phyloP scores from a whole-genome alignment of 768 basidiomycete genomes.

The Boletus insuetus region DNA sequence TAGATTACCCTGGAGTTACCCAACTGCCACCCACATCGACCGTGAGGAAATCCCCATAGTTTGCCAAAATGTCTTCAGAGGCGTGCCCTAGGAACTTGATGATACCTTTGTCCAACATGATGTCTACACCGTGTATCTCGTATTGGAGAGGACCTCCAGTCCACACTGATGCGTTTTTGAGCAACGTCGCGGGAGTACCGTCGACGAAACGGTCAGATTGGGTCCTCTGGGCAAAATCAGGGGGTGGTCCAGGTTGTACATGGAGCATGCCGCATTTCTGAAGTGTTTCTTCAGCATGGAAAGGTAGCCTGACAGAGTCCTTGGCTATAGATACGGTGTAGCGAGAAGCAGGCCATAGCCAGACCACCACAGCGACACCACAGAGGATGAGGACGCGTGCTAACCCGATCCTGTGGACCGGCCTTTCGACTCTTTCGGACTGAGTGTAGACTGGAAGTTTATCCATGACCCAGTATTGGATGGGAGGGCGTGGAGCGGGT shows the following conservation, averaged over 20 bases:
- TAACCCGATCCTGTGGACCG: constrained; percentile 9
- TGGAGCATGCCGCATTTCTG: constrained; percentile 36
- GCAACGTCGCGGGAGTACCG: constrained; percentile 37
- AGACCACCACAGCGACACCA: constrained; percentile 8
- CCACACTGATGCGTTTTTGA: constrained; percentile 54
- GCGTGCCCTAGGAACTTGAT: constrained; percentile 41
- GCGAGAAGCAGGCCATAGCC: constrained; percentile 21
- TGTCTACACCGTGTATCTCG: constrained; percentile 35
- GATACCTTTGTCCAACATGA: constrained; percentile 41
- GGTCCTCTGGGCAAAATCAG: constrained; percentile 30
- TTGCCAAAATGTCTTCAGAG: constrained; percentile 33
- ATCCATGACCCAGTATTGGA: constrained; percentile 20
- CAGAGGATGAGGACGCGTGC: constrained; percentile 20
- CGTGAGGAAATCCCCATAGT: constrained; percentile 44
- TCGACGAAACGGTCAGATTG: constrained; percentile 38
- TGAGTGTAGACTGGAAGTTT: constrained; percentile 24
- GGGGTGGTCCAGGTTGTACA: constrained; percentile 36
- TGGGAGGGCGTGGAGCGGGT: neutral
- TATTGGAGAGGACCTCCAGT: constrained; percentile 42
- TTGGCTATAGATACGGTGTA: constrained; percentile 1
- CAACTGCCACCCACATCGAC: constrained; percentile 63
- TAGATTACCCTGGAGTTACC: constrained; percentile 64
- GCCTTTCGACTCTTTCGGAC: constrained; percentile 9
- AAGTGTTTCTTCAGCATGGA: constrained; percentile 29
- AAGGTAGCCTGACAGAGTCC: constrained; percentile 21